Evolutionary conservation across 2,329 filamentous ascomycete genomes (phyloP), one percentile per base, ranked within the genome.

Genomic region (Chalaropsis thielavioides): DNA sequence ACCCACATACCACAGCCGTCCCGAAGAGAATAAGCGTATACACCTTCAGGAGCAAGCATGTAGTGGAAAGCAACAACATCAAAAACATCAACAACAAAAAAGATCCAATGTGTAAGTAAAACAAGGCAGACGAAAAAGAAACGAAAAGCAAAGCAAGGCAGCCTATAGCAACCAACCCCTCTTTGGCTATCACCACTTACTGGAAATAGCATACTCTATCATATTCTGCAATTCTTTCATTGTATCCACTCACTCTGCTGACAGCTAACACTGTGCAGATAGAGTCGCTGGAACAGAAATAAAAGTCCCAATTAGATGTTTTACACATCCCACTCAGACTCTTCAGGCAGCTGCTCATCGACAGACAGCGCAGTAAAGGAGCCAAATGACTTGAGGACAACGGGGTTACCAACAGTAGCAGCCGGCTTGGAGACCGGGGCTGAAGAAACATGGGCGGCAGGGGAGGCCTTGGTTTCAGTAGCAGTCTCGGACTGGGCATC

Each of bases 321-420:
- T 73, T 73, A 81, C 64, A 82, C 79, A 63, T 81, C 79, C 80
- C 80, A 82, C 70, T 82, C 80, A 68, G 77, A 74, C 66, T 75
- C 73, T 56, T 77, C 73, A 13, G 77, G 76, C 17, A 76, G 76
- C 44, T 75, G 74, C 49, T 78, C 75, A 66, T 75, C 74, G 64
- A 74, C 72, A 68, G 73, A 76, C 66, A 82, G 73, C 3, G 79
- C 79, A 24, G 79, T 80, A 72, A 81, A 82, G 5, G 79, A 78
- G 44, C 76, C 76, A 68, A 79, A 76, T 54, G 71, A 72, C 68
- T 76, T 71, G 22, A 63, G 56, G 35, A 54, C 35, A 24, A 58
- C 63, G 27, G 66, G 73, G 70, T 74, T 72, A 41, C 44, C 27
- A 15, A 58, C 17, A 31, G 65, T 44, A 35, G 64, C 56, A 44